Evolutionary conservation across 1,139 yeast genomes (phyloP).

Genomic region (Debaryomycetaceae sp.): DNA sequence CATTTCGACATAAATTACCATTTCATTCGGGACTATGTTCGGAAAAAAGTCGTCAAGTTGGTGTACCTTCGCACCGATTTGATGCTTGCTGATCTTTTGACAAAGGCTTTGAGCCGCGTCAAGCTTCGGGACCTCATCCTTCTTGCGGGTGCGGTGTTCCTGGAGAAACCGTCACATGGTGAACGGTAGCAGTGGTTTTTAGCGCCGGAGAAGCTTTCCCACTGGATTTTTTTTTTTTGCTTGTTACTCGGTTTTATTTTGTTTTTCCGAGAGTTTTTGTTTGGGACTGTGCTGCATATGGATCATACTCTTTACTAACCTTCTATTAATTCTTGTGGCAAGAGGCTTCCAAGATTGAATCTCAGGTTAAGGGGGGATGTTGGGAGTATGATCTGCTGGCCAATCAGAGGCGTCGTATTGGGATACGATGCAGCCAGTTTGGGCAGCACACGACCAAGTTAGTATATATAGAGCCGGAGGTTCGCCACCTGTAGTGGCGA

Average conservation of each 20-base stretch:
- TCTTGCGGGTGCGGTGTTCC: neutral
- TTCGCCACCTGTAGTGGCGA: too few relatives aligned
- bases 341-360: neutral
- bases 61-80: neutral
- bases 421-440: too few relatives aligned
- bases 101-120: neutral
- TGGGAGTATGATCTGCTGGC: neutral
- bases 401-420: too few relatives aligned
- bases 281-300: neutral
- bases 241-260: neutral
- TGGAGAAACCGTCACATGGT: neutral
- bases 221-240: neutral
- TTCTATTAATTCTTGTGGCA: neutral
- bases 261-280: neutral
- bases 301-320: neutral
- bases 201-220: neutral
- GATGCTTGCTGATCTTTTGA: neutral
- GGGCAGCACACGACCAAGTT: too few relatives aligned
- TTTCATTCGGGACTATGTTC: slow-evolving; percentile 1
- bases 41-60: neutral
- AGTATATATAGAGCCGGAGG: too few relatives aligned
- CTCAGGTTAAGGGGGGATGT: neutral
- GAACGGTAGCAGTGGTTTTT: neutral
- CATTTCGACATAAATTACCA: slow-evolving; percentile 1
- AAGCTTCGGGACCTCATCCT: neutral